Evolutionary conservation across 2,329 filamentous ascomycete species (phyloP).

Genomic region (Fusarium nygamai): DNA sequence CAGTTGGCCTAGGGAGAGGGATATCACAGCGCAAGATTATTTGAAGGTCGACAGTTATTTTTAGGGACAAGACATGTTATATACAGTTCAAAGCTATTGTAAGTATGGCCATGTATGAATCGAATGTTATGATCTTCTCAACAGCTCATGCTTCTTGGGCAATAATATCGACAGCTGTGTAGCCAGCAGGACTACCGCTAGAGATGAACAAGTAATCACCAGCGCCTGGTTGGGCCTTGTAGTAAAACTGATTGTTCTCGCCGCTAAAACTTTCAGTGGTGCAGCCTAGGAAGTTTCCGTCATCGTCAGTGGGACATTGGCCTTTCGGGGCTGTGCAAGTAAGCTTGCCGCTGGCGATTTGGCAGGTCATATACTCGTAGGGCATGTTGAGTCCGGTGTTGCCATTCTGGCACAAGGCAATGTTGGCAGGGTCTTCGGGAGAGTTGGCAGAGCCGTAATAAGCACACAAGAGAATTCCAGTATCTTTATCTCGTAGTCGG

Average conservation of each 20-base stretch:
- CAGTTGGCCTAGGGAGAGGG: neutral
- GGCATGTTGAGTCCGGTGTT: neutral
- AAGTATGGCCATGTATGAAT: neutral
- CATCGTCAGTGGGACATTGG: neutral
- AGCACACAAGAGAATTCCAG: neutral
- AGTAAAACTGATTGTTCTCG: neutral
- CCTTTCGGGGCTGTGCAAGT: neutral
- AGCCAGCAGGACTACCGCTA: neutral
- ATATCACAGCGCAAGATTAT: neutral
- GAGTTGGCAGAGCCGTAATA: neutral
- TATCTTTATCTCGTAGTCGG: neutral
- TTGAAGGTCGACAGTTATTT: neutral
- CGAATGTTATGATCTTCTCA: neutral
- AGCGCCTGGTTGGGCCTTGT: neutral
- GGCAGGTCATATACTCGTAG: neutral
- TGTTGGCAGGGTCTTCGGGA: neutral
- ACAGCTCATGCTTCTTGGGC: neutral
- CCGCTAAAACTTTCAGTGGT: neutral
- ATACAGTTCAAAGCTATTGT: neutral
- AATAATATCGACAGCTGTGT: neutral
- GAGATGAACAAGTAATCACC: neutral
- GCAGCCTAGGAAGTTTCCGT: neutral
- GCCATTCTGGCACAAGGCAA: neutral
- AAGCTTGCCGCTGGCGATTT: neutral
- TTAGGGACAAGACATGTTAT: neutral